A percentile compares a stretch with the other conserved stretches of the same genome.
Conservation (phyloP, 306 rosid genomes). For the Trichosanthes cucumerina region DNA sequence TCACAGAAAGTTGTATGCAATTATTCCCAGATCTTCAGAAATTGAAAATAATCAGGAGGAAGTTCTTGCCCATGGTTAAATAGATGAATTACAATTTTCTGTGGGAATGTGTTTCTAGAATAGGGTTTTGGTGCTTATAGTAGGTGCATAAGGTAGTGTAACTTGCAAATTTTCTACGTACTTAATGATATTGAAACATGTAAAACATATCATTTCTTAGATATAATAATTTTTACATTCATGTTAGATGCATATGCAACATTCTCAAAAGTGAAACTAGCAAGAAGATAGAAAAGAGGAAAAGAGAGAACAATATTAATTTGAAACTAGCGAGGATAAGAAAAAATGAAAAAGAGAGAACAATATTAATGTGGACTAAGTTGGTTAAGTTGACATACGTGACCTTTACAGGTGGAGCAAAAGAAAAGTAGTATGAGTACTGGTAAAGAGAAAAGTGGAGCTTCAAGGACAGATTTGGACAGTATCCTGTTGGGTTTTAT, state of each 20-base stretch:
- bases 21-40: background rate
- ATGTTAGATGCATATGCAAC: background rate
- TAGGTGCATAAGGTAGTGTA: background rate
- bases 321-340: background rate
- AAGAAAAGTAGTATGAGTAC: slow-evolving; percentile 38
- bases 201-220: background rate
- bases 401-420: slow-evolving; percentile 51
- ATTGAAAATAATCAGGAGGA: background rate
- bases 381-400: background rate
- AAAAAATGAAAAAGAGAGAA: background rate
- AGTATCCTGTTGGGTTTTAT: too few relatives aligned
- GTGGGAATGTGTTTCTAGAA: background rate
- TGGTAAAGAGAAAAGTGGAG: slow-evolving; percentile 50
- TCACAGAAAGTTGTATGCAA: background rate
- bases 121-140: background rate
- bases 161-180: background rate
- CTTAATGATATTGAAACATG: background rate
- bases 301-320: background rate
- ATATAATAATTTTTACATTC: background rate
- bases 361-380: background rate
- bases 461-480: slow-evolving; percentile 51
- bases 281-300: slow-evolving; percentile 1
- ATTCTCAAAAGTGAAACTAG: background rate
- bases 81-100: background rate
- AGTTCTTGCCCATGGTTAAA: background rate